Evolutionary conservation across 225 moss, liverwort and hornwort species (phyloP).

Genomic region (Pseudoscleropodium purum): DNA sequence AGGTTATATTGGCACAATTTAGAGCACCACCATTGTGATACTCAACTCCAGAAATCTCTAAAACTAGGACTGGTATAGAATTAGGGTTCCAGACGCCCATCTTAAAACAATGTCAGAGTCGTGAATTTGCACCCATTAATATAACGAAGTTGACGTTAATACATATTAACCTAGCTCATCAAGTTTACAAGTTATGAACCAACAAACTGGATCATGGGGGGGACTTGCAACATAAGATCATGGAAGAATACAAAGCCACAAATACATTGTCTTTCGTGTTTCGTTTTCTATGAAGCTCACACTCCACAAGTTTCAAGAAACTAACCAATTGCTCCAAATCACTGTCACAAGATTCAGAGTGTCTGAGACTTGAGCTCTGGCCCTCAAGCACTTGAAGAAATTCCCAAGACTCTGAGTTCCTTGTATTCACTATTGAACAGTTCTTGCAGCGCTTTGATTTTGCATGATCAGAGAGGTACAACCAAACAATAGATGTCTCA

Average conservation of each 20-base stretch:
- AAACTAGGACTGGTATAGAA: neutral
- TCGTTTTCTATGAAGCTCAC: neutral
- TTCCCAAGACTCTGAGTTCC: neutral
- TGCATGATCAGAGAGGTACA: neutral
- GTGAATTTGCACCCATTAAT: neutral
- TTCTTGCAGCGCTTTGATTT: neutral
- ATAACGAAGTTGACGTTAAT: neutral
- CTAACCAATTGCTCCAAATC: neutral
- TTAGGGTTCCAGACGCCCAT: neutral
- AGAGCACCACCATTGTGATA: neutral
- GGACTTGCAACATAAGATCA: neutral
- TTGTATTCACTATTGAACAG: too few relatives aligned
- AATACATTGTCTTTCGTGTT: neutral
- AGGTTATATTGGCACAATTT: neutral
- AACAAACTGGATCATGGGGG: neutral
- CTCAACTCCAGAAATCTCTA: neutral
- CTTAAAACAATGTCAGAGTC: too few relatives aligned
- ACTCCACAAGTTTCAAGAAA: too few relatives aligned
- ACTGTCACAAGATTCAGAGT: neutral
- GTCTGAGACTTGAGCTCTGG: neutral
- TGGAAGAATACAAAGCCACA: neutral
- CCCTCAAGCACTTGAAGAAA: neutral
- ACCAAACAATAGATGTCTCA: neutral
- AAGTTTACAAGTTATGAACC: neutral
- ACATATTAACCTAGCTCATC: neutral